A percentile compares a stretch with the other conserved stretches of the same genome.
Conservation (phyloP, 371 early-diverging fungal genomes). For the Circinella umbellata region DNA sequence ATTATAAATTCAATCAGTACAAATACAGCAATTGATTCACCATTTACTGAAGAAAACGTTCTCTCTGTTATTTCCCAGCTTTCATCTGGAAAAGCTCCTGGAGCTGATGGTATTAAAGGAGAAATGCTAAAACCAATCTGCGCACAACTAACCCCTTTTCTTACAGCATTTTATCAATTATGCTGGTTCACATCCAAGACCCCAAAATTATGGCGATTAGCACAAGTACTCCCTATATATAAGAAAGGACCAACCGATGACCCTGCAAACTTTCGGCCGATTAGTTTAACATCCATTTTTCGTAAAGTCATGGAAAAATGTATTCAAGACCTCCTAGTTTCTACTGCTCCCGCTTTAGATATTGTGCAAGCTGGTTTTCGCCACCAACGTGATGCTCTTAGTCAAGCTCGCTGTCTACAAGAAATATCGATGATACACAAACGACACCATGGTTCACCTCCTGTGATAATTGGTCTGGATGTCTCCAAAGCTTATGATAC, state of each 20-base stretch:
- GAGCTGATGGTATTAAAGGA: slow-evolving; percentile 21
- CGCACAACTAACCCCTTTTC: neutral
- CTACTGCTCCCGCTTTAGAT: slow-evolving; percentile 4
- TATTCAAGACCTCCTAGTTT: neutral
- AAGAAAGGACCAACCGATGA: slow-evolving; percentile 23
- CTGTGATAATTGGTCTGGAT: slow-evolving; percentile 24
- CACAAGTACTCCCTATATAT: slow-evolving; percentile 24
- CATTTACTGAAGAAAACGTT: neutral
- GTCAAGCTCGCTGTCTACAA: slow-evolving; percentile 25
- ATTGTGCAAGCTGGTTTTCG: slow-evolving; percentile 28
- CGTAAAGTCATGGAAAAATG: slow-evolving; percentile 21
- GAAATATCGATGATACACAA: slow-evolving; percentile 9
- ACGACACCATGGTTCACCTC: neutral
- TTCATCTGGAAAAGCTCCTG: slow-evolving; percentile 17
- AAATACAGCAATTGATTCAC: neutral
- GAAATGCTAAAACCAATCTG: slow-evolving; percentile 28
- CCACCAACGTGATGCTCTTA: slow-evolving; percentile 14
- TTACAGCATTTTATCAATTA: slow-evolving; percentile 13
- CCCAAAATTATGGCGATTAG: slow-evolving; percentile 9
- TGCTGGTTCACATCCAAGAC: slow-evolving; percentile 2
- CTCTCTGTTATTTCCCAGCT: neutral
- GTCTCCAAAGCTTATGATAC: slow-evolving; percentile 26
- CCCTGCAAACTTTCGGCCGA: slow-evolving; percentile 25
- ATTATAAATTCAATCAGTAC: no score
- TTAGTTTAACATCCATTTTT: slow-evolving; percentile 21